Percentiles rank a stretch among this genome's conserved stretches.
Evolutionary conservation across 2,329 filamentous ascomycete species (phyloP).

Genomic region (Alternaria arbusti): DNA sequence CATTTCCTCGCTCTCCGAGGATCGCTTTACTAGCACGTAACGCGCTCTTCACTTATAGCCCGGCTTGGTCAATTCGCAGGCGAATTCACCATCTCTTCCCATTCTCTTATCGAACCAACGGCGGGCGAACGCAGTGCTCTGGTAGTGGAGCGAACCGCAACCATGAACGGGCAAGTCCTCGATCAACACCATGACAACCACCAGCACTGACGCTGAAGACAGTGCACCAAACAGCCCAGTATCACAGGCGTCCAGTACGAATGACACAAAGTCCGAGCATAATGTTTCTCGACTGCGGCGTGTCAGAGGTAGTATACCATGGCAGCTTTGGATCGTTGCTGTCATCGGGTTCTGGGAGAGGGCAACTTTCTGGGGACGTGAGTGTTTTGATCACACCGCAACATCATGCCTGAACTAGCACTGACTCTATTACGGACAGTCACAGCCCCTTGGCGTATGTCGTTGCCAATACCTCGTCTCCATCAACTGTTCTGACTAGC

Average conservation of each 20-base stretch:
- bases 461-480: background rate
- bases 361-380: slow-evolving; percentile 36
- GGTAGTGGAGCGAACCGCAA: background rate
- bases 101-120: background rate
- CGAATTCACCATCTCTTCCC: background rate
- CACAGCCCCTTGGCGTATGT: slow-evolving; percentile 44
- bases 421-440: slow-evolving; percentile 12
- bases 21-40: background rate
- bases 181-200: background rate
- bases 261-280: background rate
- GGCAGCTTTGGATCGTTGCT: slow-evolving; percentile 33
- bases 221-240: slow-evolving; percentile 3
- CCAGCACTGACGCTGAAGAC: background rate
- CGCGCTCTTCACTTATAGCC: background rate
- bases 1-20: background rate
- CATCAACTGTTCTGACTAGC: slow-evolving; percentile 2
- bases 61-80: background rate
- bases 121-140: background rate
- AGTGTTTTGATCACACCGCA: background rate
- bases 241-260: slow-evolving; percentile 10
- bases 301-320: slow-evolving; percentile 30
- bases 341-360: slow-evolving; percentile 36
- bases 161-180: slow-evolving; percentile 4
- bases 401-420: slow-evolving; percentile 9
- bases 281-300: slow-evolving; percentile 19